Evolutionary conservation across 192 early-diverging fungal species (phyloP).

Genomic region (Coemansia interrupta): DNA sequence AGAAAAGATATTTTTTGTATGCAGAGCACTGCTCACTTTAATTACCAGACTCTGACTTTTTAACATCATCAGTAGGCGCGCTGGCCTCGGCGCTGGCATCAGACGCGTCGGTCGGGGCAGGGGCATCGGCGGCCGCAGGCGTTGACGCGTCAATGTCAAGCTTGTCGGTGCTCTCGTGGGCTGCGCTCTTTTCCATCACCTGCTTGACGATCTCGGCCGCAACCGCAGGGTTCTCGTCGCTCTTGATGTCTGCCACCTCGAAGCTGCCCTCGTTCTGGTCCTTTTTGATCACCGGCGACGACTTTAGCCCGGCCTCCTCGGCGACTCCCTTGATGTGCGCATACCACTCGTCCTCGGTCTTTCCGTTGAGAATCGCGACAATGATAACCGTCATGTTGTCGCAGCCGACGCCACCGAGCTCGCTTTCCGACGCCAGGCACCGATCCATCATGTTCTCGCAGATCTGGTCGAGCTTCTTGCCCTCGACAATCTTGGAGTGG

Average conservation of each 20-base stretch:
- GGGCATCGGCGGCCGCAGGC: conserved; percentile 1
- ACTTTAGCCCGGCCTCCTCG: conserved; percentile 42
- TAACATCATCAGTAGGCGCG: conserved; percentile 9
- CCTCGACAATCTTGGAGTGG: conserved; percentile 62
- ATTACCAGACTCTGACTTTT: conserved; percentile 17
- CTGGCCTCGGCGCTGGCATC: conserved; percentile 13
- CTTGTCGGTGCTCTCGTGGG: conserved; percentile 4
- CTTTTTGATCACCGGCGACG: conserved; percentile 41
- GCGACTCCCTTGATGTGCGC: conserved; percentile 46
- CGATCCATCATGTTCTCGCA: conserved; percentile 89
- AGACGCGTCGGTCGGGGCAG: conserved; percentile 13
- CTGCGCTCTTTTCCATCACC: conserved; percentile 15
- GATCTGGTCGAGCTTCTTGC: conserved; percentile 60
- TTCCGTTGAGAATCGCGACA: conserved; percentile 78
- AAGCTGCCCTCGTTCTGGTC: conserved; percentile 8
- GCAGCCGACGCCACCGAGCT: conserved; percentile 89
- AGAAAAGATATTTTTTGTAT: background rate
- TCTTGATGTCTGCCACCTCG: conserved; percentile 16
- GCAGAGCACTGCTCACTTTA: conserved; percentile 10
- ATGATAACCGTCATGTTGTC: conserved; percentile 99
- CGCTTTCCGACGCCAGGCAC: conserved; percentile 86
- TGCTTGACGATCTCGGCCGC: conserved; percentile 35
- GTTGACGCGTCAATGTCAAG: conserved; percentile 1
- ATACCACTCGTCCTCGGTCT: conserved; percentile 75
- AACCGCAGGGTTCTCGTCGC: conserved; percentile 27